Conservation (phyloP, 1,284 basidiomycete species). For the Fistulinella cinereoalba region DNA sequence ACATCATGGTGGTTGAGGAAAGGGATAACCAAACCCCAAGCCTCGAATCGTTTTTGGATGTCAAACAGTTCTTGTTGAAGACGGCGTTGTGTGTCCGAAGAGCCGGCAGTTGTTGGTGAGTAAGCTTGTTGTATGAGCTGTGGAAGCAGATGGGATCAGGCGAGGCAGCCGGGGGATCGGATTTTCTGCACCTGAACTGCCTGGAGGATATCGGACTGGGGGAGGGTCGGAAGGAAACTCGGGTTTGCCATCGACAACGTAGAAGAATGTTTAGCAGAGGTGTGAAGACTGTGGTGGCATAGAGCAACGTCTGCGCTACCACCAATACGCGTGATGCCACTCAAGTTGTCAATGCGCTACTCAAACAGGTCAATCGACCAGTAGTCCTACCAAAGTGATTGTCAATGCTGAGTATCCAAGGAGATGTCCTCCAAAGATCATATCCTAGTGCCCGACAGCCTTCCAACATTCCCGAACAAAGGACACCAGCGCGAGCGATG, state of each 20-base stretch:
- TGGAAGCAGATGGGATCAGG: constrained; percentile 9
- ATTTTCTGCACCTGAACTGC: constrained; percentile 29
- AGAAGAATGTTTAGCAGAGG: background rate
- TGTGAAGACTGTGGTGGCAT: background rate
- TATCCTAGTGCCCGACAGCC: background rate
- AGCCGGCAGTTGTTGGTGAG: constrained; percentile 45
- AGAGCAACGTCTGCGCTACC: background rate
- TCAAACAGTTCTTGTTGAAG: constrained; percentile 72
- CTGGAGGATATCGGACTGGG: constrained; percentile 31
- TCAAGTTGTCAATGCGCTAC: too few species aligned
- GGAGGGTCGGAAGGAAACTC: constrained; percentile 29
- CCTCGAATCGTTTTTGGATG: constrained; percentile 67
- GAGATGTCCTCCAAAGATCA: too few species aligned
- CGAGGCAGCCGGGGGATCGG: background rate
- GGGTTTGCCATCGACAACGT: constrained; percentile 17
- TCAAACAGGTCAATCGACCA: too few species aligned
- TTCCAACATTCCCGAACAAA: background rate
- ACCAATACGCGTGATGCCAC: too few species aligned
- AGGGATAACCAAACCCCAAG: constrained; percentile 77
- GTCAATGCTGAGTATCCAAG: too few species aligned
- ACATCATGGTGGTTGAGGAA: constrained; percentile 66
- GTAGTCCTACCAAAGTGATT: too few species aligned
- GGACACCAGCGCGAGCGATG: constrained; percentile 10
- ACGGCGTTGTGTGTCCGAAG: constrained; percentile 58
- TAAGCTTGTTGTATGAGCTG: constrained; percentile 64